phyloP scores from a whole-genome alignment of 1,284 basidiomycete species.

The Testicularia cyperi region DNA sequence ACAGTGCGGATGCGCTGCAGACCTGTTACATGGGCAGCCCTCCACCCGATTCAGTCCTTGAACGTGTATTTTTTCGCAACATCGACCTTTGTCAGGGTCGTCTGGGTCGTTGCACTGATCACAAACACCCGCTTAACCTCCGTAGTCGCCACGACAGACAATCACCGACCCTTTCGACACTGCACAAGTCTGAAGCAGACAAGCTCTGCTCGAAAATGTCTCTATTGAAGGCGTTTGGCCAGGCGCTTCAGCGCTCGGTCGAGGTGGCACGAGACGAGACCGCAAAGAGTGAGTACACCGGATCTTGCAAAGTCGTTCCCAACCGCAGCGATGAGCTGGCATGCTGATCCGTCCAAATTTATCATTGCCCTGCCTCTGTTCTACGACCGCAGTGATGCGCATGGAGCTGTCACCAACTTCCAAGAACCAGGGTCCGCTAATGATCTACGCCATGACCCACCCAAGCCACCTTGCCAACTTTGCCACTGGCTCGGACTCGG shows the following conservation, averaged over 20 bases:
- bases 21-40: no score
- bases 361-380: neutral
- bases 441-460: conserved; percentile 40
- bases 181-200: no score
- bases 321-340: no score
- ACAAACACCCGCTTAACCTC: no score
- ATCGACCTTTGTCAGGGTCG: no score
- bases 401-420: conserved; percentile 52
- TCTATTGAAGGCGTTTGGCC: conserved; percentile 26
- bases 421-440: conserved; percentile 30
- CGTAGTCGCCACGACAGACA: no score
- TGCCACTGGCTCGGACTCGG: conserved; percentile 76
- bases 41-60: no score
- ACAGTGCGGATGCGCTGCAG: no score
- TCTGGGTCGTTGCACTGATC: no score
- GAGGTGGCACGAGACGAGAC: conserved; percentile 46
- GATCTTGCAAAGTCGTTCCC: neutral
- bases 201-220: no score
- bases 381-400: conserved; percentile 36
- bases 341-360: neutral
- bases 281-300: conserved; percentile 28
- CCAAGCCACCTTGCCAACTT: conserved; percentile 60
- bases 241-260: conserved; percentile 50
- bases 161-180: no score
- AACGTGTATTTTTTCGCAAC: no score